A percentile compares a stretch with the other conserved stretches of the same genome.
Conservation (phyloP, 108 stramenopile genomes). For the Mediolabrus comicus region DNA sequence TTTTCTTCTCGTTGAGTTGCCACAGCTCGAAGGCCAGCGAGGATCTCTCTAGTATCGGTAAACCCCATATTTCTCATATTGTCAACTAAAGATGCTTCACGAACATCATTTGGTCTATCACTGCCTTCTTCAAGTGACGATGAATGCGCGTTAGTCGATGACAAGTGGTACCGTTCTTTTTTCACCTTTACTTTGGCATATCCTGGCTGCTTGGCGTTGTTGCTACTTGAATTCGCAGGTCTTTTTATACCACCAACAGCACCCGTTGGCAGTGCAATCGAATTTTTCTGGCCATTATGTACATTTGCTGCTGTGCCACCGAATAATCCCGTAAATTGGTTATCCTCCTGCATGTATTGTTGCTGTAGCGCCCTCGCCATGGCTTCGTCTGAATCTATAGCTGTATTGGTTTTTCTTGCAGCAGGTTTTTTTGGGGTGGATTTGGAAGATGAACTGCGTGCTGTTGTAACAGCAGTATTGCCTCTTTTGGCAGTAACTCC, state of each 20-base stretch:
- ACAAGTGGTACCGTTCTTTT: constrained; percentile 13
- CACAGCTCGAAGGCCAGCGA: constrained; percentile 43
- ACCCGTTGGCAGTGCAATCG: background rate
- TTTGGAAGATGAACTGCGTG: background rate
- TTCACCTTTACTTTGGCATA: constrained; percentile 20
- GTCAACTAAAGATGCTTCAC: constrained; percentile 25
- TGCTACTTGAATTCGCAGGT: background rate
- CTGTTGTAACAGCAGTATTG: constrained; percentile 1
- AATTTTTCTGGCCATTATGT: background rate
- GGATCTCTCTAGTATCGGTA: constrained; percentile 41
- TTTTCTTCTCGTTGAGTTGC: constrained; percentile 15
- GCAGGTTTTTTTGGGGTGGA: background rate
- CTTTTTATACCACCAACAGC: constrained; percentile 7
- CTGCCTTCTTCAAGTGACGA: background rate
- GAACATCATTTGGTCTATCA: constrained; percentile 34
- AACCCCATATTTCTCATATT: constrained; percentile 46
- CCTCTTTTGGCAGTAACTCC: too few species aligned
- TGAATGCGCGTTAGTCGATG: background rate
- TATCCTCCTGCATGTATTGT: constrained; percentile 2
- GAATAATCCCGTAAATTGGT: background rate
- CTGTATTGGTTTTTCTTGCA: background rate
- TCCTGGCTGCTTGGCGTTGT: background rate
- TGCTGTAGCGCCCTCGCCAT: constrained; percentile 17
- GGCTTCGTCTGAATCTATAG: constrained; percentile 16
- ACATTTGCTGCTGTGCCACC: background rate